Conservation (phyloP, 108 stramenopile genomes). For the Halocafeteria seosinensis region DNA sequence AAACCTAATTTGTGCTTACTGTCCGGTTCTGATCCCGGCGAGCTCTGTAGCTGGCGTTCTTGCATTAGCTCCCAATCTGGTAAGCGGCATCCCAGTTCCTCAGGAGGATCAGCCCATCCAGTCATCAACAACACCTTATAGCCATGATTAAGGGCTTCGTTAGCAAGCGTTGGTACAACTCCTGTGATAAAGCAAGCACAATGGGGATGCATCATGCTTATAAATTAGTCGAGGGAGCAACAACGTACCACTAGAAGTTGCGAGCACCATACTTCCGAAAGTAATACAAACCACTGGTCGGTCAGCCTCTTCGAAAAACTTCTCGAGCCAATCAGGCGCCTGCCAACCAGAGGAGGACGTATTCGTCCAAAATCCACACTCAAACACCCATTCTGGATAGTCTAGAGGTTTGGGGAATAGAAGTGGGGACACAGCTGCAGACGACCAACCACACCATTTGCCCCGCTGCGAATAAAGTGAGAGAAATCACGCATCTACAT, state of each 20-base stretch:
- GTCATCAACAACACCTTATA: not conserved
- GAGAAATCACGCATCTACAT: not conserved
- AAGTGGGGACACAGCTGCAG: not conserved
- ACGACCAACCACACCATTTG: too few relatives aligned
- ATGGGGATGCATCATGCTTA: too few relatives aligned
- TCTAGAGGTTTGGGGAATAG: not conserved
- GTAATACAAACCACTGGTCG: not conserved
- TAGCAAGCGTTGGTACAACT: too few relatives aligned
- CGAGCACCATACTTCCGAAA: not conserved
- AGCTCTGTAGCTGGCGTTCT: not conserved
- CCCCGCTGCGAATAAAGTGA: too few relatives aligned
- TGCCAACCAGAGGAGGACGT: not conserved
- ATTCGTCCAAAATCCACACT: not conserved
- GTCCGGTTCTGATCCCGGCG: too few relatives aligned
- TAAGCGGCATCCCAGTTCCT: not conserved
- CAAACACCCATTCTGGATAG: not conserved
- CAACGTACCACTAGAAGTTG: not conserved
- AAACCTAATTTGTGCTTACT: too few relatives aligned
- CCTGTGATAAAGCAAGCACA: too few relatives aligned
- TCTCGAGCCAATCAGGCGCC: not conserved
- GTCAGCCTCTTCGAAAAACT: not conserved
- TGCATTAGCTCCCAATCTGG: not conserved
- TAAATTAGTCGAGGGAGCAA: too few relatives aligned
- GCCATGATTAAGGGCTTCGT: not conserved
- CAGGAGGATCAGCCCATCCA: not conserved